These are phyloP conservation scores for Phylloporus arenicola DNA, from an alignment of 768 basidiomycete species.

Conservation along the genomic window DNA sequence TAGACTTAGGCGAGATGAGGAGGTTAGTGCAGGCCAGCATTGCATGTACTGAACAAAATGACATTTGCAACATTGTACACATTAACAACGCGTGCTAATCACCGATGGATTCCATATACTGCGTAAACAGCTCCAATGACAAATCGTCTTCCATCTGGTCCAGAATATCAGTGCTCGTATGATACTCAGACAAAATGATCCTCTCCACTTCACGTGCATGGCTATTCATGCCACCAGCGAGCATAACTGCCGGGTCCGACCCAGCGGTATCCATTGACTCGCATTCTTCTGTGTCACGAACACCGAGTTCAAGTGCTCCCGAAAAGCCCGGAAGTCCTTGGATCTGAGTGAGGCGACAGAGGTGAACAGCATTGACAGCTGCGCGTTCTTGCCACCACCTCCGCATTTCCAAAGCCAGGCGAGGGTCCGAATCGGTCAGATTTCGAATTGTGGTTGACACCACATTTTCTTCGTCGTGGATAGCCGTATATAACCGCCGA, in stretches of 20 bases:
- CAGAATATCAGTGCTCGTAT: neutral
- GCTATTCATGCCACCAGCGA: neutral
- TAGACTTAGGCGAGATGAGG: too few species aligned
- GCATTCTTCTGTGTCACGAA: neutral
- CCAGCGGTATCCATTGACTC: neutral
- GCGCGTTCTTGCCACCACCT: neutral
- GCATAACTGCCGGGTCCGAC: too few species aligned
- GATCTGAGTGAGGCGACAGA: neutral
- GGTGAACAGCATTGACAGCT: constrained; percentile 3
- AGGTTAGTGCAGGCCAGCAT: too few species aligned
- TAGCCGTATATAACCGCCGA: constrained; percentile 10
- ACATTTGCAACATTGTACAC: too few species aligned
- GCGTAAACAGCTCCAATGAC: neutral
- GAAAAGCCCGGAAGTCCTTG: neutral
- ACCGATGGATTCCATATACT: neutral
- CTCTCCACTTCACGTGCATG: neutral
- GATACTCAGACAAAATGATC: neutral
- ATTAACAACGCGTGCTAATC: neutral
- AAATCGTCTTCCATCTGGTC: neutral
- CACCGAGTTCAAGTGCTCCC: neutral
- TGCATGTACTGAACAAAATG: too few species aligned
- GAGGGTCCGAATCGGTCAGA: neutral
- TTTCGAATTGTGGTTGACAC: neutral
- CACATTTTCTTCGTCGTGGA: constrained; percentile 16
- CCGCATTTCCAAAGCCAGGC: constrained; percentile 1